These are phyloP conservation scores for Monilinia laxa DNA, from an alignment of 2,329 filamentous ascomycete genomes.

Conservation along the genomic window DNA sequence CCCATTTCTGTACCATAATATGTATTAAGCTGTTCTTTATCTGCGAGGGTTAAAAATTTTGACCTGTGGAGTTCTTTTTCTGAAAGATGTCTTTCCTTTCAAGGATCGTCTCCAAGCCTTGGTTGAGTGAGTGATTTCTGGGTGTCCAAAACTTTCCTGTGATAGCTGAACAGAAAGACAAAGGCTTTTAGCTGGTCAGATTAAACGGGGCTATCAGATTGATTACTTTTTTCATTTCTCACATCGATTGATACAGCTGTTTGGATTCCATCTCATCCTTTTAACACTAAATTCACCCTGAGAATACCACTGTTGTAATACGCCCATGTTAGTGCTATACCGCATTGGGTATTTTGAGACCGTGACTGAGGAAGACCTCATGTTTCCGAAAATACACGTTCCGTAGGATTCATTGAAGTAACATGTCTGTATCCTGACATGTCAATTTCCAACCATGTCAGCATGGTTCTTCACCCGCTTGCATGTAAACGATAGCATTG, in stretches of 20 bases:
- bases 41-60: not conserved
- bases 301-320: slow-evolving; percentile 30
- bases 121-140: not conserved
- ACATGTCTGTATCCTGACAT: too few species aligned
- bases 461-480: too few species aligned
- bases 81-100: not conserved
- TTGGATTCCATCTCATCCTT: slow-evolving; percentile 46
- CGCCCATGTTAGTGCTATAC: slow-evolving; percentile 15
- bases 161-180: slow-evolving; percentile 13
- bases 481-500: too few species aligned
- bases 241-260: slow-evolving; percentile 41
- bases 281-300: slow-evolving; percentile 45
- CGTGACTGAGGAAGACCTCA: too few species aligned
- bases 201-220: not conserved
- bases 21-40: not conserved
- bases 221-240: slow-evolving; percentile 32
- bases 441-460: too few species aligned
- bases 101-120: not conserved
- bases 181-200: not conserved
- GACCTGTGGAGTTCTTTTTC: slow-evolving; percentile 21
- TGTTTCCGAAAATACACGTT: too few species aligned
- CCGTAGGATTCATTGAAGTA: too few species aligned
- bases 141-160: not conserved
- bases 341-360: too few species aligned
- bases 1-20: slow-evolving; percentile 42